phyloP scores from a whole-genome alignment of 768 basidiomycete species.

The Amanita rubescens region DNA sequence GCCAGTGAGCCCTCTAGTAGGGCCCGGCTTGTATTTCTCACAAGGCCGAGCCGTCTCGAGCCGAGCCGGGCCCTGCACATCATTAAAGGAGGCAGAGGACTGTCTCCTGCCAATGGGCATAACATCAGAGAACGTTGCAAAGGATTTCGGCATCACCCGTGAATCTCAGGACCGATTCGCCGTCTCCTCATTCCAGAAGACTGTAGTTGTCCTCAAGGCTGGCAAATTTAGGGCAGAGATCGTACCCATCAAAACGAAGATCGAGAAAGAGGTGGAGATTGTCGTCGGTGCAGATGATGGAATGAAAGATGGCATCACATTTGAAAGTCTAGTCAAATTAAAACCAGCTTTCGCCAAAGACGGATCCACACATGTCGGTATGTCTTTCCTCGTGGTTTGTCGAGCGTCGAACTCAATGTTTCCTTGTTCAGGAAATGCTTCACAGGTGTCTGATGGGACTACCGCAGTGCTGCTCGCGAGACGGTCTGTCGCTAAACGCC shows the following conservation, averaged over 20 bases:
- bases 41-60: no score
- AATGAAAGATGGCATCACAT: slow-evolving; percentile 77
- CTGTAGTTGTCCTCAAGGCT: slow-evolving; percentile 69
- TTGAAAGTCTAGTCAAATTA: slow-evolving; percentile 68
- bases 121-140: slow-evolving; percentile 90
- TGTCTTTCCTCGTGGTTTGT: slow-evolving; percentile 14
- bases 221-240: slow-evolving; percentile 84
- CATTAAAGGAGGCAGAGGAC: slow-evolving; percentile 70
- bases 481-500: slow-evolving; percentile 70
- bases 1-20: no score
- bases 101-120: slow-evolving; percentile 88
- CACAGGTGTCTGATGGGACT: slow-evolving; percentile 89
- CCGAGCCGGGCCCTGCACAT: no score
- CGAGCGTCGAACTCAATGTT: not conserved
- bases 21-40: no score
- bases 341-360: slow-evolving; percentile 80
- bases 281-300: slow-evolving; percentile 81
- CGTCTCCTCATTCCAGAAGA: slow-evolving; percentile 79
- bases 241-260: slow-evolving; percentile 65
- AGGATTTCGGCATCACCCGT: slow-evolving; percentile 68
- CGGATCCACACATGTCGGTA: slow-evolving; percentile 68
- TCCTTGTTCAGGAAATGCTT: slow-evolving; percentile 52
- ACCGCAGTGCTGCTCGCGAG: slow-evolving; percentile 82
- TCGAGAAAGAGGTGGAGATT: slow-evolving; percentile 56
- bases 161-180: slow-evolving; percentile 79